These are phyloP conservation scores for Botrytis porri DNA, from an alignment of 2,329 filamentous ascomycete genomes.

Conservation along the genomic window DNA sequence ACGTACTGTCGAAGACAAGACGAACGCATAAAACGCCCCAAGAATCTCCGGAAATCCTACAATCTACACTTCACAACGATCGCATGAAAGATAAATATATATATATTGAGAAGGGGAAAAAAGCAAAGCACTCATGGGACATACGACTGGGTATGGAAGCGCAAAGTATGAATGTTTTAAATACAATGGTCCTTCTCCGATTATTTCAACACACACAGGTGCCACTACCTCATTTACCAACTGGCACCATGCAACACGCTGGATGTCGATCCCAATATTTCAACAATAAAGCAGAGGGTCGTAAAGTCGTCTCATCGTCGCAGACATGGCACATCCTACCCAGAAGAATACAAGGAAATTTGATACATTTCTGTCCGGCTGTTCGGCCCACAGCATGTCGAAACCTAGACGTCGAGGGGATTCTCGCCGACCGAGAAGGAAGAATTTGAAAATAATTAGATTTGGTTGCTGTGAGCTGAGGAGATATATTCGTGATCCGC, in stretches of 20 bases:
- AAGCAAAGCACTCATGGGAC: not conserved
- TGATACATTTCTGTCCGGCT: constrained; percentile 8
- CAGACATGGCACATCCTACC: constrained; percentile 21
- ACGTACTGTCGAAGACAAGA: not conserved
- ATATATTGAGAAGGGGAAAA: not conserved
- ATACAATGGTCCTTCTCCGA: constrained; percentile 17
- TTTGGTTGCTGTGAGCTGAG: constrained; percentile 34
- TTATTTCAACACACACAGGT: constrained; percentile 8
- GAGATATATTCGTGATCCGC: constrained; percentile 45
- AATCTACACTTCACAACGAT: not conserved
- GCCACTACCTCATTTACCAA: constrained; percentile 7
- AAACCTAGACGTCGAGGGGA: constrained; percentile 2
- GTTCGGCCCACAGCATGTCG: constrained; percentile 11
- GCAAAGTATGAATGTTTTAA: constrained; percentile 16
- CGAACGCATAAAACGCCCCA: not conserved
- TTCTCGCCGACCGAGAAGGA: not conserved
- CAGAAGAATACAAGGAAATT: constrained; percentile 22
- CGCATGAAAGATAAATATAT: not conserved
- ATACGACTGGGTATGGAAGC: not conserved
- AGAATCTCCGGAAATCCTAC: not conserved
- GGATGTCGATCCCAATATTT: not conserved
- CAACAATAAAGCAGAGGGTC: constrained; percentile 15
- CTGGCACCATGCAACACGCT: constrained; percentile 4
- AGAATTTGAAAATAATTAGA: constrained; percentile 22
- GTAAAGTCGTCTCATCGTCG: constrained; percentile 34